These are phyloP conservation scores for Endoconidiophora polonica DNA, from an alignment of 2,329 filamentous ascomycete genomes.

Conservation along the genomic window DNA sequence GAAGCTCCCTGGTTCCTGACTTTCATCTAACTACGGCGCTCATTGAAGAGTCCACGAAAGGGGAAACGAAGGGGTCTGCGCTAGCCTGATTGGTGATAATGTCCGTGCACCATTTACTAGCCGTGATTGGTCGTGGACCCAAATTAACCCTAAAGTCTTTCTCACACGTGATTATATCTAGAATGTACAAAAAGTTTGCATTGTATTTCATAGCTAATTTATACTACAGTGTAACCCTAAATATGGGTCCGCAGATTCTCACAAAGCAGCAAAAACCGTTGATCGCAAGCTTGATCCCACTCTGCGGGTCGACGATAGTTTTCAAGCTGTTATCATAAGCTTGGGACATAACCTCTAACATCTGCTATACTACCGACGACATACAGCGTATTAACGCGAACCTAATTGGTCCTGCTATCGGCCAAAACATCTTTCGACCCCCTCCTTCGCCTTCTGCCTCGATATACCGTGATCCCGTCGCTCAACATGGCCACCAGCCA, in stretches of 20 bases:
- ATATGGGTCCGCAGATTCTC: constrained; percentile 4
- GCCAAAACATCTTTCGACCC: too few species aligned
- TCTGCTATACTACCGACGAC: neutral
- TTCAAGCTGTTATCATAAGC: too few species aligned
- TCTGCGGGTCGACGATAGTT: too few species aligned
- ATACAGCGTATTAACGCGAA: neutral
- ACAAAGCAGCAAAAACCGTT: constrained; percentile 1
- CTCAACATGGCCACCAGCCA: constrained; percentile 4
- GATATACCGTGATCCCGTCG: neutral
- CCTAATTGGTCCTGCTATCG: neutral
- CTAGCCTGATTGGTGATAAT: neutral
- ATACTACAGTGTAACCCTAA: neutral
- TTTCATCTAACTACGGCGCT: neutral
- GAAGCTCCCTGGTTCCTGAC: constrained; percentile 25
- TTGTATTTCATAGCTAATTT: neutral
- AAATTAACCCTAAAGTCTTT: neutral
- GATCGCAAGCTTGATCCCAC: too few species aligned
- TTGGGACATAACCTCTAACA: neutral
- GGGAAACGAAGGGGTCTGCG: constrained; percentile 8
- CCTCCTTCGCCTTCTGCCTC: too few species aligned
- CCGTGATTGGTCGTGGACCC: neutral
- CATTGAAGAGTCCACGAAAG: constrained; percentile 2
- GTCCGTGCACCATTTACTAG: constrained; percentile 3
- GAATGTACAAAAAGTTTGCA: neutral
- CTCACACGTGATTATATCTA: neutral